Evolutionary conservation across 805 yeast genomes (phyloP), one percentile per base, ranked within the genome.

Genomic region (Sugiyamaella americana): DNA sequence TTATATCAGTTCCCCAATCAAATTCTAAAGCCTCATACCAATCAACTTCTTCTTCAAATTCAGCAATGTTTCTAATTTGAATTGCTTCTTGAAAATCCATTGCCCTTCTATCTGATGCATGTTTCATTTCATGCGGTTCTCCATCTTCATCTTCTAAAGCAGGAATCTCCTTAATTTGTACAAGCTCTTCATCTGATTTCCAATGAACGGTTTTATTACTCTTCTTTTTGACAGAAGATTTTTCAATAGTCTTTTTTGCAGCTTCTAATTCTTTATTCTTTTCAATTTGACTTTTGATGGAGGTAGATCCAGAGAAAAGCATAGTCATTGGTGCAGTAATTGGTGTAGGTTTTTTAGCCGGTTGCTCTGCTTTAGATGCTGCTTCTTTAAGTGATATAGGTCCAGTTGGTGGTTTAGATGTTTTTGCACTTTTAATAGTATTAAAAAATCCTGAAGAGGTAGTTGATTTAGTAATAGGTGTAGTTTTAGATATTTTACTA

Each of bases 1-100:
- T 16, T 18, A 34, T 20, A 3, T 41, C 19, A 11, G n/a, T 38
- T 16, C 38, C 19, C 17, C 24, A 4, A 11, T 13, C 34, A 5
- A 50, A 19, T 21, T 50, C 52, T 16, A 52, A 21, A n/a, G 55
- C 54, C 23, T 41, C 44, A 23, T 50, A 44, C 55, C 55, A 52
- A 8, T 47, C 51, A 17, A 40, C 29, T n/a, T 50, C 55, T 13
- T 47, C 51, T 21, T 43, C 48, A 23, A 30, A 13, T 18, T 47
- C 55, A 3, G 37, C 19, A 3, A 16, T 35, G 11, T 30, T 26
- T 11, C 37, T 29, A n/a, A 42, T 40, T 18, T 36, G 20, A 3
- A 39, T 22, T 5, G 53, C 55, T 34, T 52, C 56, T 20, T 51
- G 46, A 23, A 16, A 38, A 6, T 53, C 57, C 45, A 49, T 40